A percentile compares a stretch with the other conserved stretches of the same genome.
These are phyloP conservation scores for Apiospora rasikravindrae DNA, from an alignment of 2,329 filamentous ascomycete genomes.

Conservation along the genomic window DNA sequence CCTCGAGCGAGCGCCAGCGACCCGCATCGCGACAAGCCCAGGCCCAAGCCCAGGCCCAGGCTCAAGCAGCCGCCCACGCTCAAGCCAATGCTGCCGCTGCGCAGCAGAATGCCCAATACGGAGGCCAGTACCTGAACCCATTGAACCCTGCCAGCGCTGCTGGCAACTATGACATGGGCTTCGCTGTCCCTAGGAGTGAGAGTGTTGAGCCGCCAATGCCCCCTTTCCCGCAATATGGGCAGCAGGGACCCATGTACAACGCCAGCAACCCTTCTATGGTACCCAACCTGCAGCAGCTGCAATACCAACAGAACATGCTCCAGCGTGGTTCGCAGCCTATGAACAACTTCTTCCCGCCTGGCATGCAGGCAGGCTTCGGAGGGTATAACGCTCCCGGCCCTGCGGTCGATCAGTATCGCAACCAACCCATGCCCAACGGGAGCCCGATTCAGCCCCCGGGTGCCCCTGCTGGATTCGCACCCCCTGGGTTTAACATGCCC, in stretches of 20 bases:
- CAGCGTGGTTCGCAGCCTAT: conserved; percentile 58
- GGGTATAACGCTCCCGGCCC: conserved; percentile 56
- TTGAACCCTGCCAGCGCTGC: conserved; percentile 48
- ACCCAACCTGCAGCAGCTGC: conserved; percentile 59
- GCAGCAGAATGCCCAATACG: conserved; percentile 45
- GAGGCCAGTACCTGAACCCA: conserved; percentile 59
- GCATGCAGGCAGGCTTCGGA: conserved; percentile 54
- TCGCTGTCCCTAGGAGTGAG: conserved; percentile 58
- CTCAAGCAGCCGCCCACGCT: conserved; percentile 24
- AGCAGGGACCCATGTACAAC: conserved; percentile 59
- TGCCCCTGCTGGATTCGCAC: conserved; percentile 38
- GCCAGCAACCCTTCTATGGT: conserved; percentile 50
- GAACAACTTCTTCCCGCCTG: conserved; percentile 61
- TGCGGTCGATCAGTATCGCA: conserved; percentile 61
- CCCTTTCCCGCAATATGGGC: conserved; percentile 56
- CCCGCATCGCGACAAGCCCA: conserved; percentile 61
- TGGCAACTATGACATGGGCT: conserved; percentile 57
- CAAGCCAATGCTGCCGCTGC: conserved; percentile 37
- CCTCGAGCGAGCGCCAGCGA: conserved; percentile 57
- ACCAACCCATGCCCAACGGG: conserved; percentile 55
- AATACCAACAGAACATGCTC: conserved; percentile 65
- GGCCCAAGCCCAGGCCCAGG: conserved; percentile 42
- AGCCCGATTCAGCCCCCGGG: conserved; percentile 55
- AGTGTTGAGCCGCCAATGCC: conserved; percentile 55
- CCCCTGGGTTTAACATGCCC: conserved; percentile 40